Conservation (phyloP, 495 filamentous ascomycete species). For the Diplogelasinospora grovesii region DNA sequence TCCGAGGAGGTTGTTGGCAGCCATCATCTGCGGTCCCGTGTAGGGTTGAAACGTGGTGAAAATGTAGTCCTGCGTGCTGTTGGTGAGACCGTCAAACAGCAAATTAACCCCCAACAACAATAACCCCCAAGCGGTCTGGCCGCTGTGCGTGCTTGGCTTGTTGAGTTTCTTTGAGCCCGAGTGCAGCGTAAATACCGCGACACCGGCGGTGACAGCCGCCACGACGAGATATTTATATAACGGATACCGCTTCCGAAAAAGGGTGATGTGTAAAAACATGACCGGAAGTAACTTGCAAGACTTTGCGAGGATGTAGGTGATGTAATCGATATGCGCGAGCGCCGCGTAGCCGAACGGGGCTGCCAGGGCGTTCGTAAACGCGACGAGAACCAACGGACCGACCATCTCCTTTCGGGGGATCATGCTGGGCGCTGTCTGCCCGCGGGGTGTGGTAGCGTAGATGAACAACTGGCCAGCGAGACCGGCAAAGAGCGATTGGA, state of each 20-base stretch:
- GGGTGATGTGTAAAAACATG: slow-evolving; percentile 89
- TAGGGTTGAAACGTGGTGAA: slow-evolving; percentile 72
- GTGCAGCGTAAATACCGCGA: slow-evolving; percentile 91
- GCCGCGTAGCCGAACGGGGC: slow-evolving; percentile 93
- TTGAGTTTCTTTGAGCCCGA: slow-evolving; percentile 56
- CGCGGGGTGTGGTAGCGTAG: slow-evolving; percentile 51
- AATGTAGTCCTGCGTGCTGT: slow-evolving; percentile 93
- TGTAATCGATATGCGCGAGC: slow-evolving; percentile 93
- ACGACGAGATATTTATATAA: slow-evolving; percentile 97
- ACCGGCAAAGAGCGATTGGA: slow-evolving; percentile 87
- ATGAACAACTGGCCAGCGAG: slow-evolving; percentile 78
- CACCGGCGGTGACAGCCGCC: slow-evolving; percentile 78
- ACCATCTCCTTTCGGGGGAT: slow-evolving; percentile 72
- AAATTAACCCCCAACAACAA: slow-evolving; percentile 85
- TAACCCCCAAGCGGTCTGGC: slow-evolving; percentile 61
- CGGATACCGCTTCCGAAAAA: slow-evolving; percentile 87
- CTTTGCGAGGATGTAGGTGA: slow-evolving; percentile 97
- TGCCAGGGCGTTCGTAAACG: slow-evolving; percentile 79
- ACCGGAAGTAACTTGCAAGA: slow-evolving; percentile 96
- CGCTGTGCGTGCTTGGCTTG: slow-evolving; percentile 26
- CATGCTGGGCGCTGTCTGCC: slow-evolving; percentile 49
- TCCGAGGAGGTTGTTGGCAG: slow-evolving; percentile 84
- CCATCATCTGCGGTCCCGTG: slow-evolving; percentile 97
- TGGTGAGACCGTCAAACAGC: slow-evolving; percentile 91
- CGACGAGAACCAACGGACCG: slow-evolving; percentile 74